Percentiles rank a stretch among this genome's conserved stretches.
These are phyloP conservation scores for Aspergillus pseudoglaucus DNA, from an alignment of 2,329 filamentous ascomycete species.

Conservation along the genomic window DNA sequence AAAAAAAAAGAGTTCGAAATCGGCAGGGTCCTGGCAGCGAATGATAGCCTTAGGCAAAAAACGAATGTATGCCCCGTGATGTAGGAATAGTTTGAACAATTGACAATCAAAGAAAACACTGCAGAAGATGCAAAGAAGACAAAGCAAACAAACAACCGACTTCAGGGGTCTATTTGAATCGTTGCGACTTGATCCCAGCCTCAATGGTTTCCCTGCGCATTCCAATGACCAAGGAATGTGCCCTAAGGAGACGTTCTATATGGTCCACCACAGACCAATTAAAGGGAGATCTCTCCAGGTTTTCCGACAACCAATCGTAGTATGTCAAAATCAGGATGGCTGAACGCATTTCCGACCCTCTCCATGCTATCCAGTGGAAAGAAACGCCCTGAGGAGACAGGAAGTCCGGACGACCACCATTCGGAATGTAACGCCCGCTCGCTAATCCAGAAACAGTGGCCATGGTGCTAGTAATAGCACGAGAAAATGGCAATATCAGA, in stretches of 20 bases:
- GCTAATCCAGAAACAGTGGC: constrained; percentile 28
- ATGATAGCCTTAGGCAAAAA: constrained; percentile 16
- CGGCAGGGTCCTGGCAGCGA: constrained; percentile 14
- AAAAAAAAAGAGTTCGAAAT: constrained; percentile 13
- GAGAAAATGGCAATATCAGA: not conserved
- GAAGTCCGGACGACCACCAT: constrained; percentile 25
- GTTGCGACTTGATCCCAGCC: constrained; percentile 25
- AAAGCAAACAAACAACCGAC: constrained; percentile 41
- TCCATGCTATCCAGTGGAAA: constrained; percentile 11
- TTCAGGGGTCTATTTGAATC: constrained; percentile 33
- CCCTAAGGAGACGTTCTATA: constrained; percentile 9
- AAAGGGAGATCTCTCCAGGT: constrained; percentile 13
- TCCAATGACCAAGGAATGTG: constrained; percentile 32
- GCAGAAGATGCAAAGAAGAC: constrained; percentile 36
- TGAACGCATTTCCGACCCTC: constrained; percentile 19
- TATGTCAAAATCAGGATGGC: constrained; percentile 10
- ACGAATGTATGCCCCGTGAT: constrained; percentile 9
- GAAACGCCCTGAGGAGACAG: not conserved
- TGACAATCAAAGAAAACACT: constrained; percentile 35
- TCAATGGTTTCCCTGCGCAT: constrained; percentile 29
- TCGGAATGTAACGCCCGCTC: constrained; percentile 31
- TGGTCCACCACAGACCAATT: constrained; percentile 16
- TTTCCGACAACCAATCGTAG: constrained; percentile 19
- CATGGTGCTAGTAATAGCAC: constrained; percentile 18
- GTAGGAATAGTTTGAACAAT: constrained; percentile 27